Percentiles rank a stretch among this genome's conserved stretches.
Evolutionary conservation across 345 rosid genomes (phyloP).

Genomic region (Aquilaria yunnanensis): DNA sequence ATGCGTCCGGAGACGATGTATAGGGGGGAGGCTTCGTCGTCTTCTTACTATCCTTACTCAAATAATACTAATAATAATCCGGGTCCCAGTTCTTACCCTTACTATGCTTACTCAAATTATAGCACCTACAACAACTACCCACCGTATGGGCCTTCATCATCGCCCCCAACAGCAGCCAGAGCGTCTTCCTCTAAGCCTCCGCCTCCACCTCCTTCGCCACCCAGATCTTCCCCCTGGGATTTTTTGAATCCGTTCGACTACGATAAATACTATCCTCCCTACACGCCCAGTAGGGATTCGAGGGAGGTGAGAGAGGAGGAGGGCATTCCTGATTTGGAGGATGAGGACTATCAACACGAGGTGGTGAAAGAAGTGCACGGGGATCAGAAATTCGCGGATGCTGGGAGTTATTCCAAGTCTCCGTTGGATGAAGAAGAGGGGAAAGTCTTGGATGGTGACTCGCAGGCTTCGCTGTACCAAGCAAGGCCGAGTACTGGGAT

Average conservation of each 20-base stretch:
- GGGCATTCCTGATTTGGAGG: conserved; percentile 96
- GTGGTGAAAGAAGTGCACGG: conserved; percentile 65
- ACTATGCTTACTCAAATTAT: conserved; percentile 31
- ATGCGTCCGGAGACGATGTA: conserved; percentile 40
- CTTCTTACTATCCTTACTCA: conserved; percentile 30
- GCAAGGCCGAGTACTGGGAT: conserved; percentile 36
- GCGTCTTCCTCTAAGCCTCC: conserved; percentile 59
- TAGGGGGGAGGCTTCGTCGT: conserved; percentile 61
- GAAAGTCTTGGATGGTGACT: conserved; percentile 19
- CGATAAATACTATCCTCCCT: conserved; percentile 41
- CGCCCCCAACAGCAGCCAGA: conserved; percentile 11
- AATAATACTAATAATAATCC: conserved; percentile 18
- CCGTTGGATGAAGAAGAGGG: conserved; percentile 26
- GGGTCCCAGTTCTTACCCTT: conserved; percentile 19
- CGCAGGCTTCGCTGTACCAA: conserved; percentile 38
- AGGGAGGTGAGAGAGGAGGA: conserved; percentile 64
- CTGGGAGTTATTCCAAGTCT: conserved; percentile 25
- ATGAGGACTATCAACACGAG: conserved; percentile 57
- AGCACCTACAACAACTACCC: conserved; percentile 21
- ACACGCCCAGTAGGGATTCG: conserved; percentile 61
- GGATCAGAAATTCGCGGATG: conserved; percentile 33
- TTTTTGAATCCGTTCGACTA: conserved; percentile 58
- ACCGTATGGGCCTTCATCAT: conserved; percentile 29
- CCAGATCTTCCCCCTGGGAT: conserved; percentile 67
- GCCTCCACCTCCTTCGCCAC: conserved; percentile 84